These are phyloP conservation scores for Lecanoromycetidae sp. DNA, from an alignment of 2,329 filamentous ascomycete species.

Conservation along the genomic window DNA sequence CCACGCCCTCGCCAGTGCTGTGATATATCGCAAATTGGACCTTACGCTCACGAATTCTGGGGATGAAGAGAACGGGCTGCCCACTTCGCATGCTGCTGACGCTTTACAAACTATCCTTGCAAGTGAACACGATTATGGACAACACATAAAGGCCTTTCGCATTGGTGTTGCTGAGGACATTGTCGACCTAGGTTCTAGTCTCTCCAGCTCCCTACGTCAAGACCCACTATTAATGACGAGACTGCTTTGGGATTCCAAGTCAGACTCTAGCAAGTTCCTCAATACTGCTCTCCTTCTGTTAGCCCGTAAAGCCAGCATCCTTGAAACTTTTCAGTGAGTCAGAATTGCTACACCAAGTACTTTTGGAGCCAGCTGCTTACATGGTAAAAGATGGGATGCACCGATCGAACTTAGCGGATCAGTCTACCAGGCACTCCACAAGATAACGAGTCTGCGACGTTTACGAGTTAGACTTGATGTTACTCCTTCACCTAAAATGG, in stretches of 20 bases:
- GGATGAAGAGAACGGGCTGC: constrained; percentile 6
- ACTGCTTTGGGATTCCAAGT: constrained; percentile 15
- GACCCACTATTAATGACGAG: constrained; percentile 11
- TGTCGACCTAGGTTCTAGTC: not conserved
- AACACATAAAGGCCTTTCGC: constrained; percentile 16
- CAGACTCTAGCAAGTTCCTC: constrained; percentile 16
- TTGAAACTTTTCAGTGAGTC: constrained; percentile 16
- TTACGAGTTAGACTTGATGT: constrained; percentile 16
- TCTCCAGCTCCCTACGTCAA: not conserved
- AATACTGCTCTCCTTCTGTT: constrained; percentile 16
- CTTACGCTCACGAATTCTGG: constrained; percentile 16
- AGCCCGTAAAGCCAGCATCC: constrained; percentile 12
- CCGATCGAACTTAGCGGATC: constrained; percentile 16
- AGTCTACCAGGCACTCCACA: constrained; percentile 17
- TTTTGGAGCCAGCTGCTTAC: not conserved
- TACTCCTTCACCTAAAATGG: constrained; percentile 8
- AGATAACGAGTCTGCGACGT: constrained; percentile 11
- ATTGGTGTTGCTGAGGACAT: constrained; percentile 10
- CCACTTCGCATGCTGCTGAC: constrained; percentile 13
- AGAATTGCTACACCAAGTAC: not conserved
- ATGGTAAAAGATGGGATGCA: constrained; percentile 15
- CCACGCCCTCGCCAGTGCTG: constrained; percentile 13
- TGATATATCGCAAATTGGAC: constrained; percentile 17
- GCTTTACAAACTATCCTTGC: constrained; percentile 17
- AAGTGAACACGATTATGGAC: constrained; percentile 17